Percentiles rank a stretch among this genome's conserved stretches.
Conservation (phyloP, 108 stramenopile genomes). For the Nitzschia sp. region DNA sequence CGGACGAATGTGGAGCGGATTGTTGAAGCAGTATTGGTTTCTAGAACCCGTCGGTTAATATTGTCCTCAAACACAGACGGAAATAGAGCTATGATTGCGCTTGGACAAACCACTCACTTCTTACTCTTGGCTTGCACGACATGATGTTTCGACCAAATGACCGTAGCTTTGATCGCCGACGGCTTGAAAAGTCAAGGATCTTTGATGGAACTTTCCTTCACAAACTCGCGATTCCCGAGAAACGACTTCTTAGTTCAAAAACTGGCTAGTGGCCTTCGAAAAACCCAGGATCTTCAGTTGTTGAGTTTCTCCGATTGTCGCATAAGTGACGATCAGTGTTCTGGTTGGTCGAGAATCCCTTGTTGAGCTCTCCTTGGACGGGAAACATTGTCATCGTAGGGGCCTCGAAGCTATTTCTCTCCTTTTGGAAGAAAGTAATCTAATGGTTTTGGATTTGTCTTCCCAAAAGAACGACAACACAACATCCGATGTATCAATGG, state of each 20-base stretch:
- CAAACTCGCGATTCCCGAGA: neutral
- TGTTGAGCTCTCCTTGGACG: slow-evolving; percentile 16
- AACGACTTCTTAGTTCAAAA: neutral
- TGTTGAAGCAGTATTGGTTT: slow-evolving; percentile 2
- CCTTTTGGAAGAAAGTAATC: neutral
- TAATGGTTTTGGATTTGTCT: slow-evolving; percentile 15
- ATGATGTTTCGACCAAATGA: neutral
- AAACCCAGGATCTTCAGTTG: neutral
- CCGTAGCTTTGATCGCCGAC: neutral
- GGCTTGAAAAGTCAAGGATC: neutral
- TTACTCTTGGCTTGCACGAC: slow-evolving; percentile 8
- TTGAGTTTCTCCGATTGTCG: slow-evolving; percentile 10
- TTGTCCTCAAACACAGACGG: neutral
- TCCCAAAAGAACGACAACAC: neutral
- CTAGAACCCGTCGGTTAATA: slow-evolving; percentile 3
- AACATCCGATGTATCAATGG: neutral
- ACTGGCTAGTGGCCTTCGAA: neutral
- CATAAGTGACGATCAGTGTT: slow-evolving; percentile 15
- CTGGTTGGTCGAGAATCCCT: neutral
- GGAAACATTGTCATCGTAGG: slow-evolving; percentile 2
- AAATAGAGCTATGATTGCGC: neutral
- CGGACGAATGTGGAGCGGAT: slow-evolving; percentile 3
- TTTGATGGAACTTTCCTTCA: slow-evolving; percentile 9
- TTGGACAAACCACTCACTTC: neutral
- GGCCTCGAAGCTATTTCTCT: slow-evolving; percentile 13